These are phyloP conservation scores for Xylaria sp. DNA, from an alignment of 2,329 filamentous ascomycete species.

Conservation along the genomic window DNA sequence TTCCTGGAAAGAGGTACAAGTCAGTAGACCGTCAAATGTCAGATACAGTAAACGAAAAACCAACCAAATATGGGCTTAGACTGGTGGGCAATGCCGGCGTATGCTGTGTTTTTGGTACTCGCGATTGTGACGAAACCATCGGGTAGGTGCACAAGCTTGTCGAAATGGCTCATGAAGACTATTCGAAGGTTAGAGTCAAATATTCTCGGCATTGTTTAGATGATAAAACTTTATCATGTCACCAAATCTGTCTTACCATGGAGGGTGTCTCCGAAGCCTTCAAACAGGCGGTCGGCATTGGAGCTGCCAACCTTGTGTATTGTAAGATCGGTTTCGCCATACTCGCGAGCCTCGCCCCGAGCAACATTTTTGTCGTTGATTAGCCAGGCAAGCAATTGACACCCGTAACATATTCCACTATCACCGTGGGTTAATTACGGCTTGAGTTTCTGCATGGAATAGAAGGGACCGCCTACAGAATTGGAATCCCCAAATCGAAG, in stretches of 20 bases:
- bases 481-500: slow-evolving; percentile 76
- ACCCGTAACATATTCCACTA: slow-evolving; percentile 68
- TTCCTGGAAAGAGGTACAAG: slow-evolving; percentile 53
- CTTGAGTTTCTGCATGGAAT: neutral
- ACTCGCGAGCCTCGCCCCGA: slow-evolving; percentile 59
- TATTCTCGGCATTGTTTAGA: neutral
- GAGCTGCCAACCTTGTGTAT: slow-evolving; percentile 62
- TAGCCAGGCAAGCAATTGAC: slow-evolving; percentile 75
- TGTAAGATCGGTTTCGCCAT: slow-evolving; percentile 74
- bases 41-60: slow-evolving; percentile 10
- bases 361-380: slow-evolving; percentile 71
- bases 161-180: slow-evolving; percentile 87
- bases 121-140: slow-evolving; percentile 78
- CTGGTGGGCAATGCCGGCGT: slow-evolving; percentile 80
- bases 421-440: slow-evolving; percentile 20
- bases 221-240: neutral
- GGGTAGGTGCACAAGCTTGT: slow-evolving; percentile 82
- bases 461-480: slow-evolving; percentile 45
- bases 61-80: slow-evolving; percentile 74
- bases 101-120: slow-evolving; percentile 78
- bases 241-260: slow-evolving; percentile 51
- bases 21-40: slow-evolving; percentile 12
- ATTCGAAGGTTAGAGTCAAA: slow-evolving; percentile 35
- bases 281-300: slow-evolving; percentile 79
- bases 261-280: slow-evolving; percentile 75